phyloP scores from a whole-genome alignment of 1,139 yeast genomes.

The Debaryomyces sp. region DNA sequence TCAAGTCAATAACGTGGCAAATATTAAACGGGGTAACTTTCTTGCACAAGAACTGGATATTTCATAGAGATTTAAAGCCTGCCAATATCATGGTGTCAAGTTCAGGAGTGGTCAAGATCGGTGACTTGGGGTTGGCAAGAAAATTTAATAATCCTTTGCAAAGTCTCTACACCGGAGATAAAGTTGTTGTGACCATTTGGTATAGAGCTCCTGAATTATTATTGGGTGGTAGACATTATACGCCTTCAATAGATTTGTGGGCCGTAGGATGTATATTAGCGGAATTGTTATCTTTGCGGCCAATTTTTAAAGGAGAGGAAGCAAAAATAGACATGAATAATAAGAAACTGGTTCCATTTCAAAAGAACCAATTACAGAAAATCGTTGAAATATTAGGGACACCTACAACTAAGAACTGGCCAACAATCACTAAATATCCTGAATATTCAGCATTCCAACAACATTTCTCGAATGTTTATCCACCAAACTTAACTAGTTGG shows the following conservation, averaged over 20 bases:
- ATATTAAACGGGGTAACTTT: conserved; percentile 88
- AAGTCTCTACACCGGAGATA: conserved; percentile 89
- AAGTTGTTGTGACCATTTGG: conserved; percentile 98
- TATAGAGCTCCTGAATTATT: conserved; percentile 94
- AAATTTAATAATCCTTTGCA: conserved; percentile 88
- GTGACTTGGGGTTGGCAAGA: conserved; percentile 93
- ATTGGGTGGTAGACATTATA: conserved; percentile 89
- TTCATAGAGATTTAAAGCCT: conserved; percentile 95
- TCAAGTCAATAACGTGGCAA: conserved; percentile 90
- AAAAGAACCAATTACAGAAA: conserved; percentile 86
- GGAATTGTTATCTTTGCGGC: conserved; percentile 83
- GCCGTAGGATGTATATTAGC: conserved; percentile 97
- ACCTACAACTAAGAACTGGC: conserved; percentile 79
- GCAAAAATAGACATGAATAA: conserved; percentile 83
- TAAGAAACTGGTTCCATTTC: conserved; percentile 91
- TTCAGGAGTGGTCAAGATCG: conserved; percentile 89
- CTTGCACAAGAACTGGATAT: conserved; percentile 92
- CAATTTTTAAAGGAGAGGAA: conserved; percentile 97
- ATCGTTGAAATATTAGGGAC: conserved; percentile 90
- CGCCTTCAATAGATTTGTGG: conserved; percentile 96
- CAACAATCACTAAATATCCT: conserved; percentile 76
- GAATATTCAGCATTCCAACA: conserved; percentile 69
- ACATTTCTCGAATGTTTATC: conserved; percentile 51
- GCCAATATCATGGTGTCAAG: conserved; percentile 96
- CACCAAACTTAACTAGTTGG: conserved; percentile 79